Base-by-base conservation (phyloP, 495 filamentous ascomycete species). In the Aspergillus cavernicola region DNA sequence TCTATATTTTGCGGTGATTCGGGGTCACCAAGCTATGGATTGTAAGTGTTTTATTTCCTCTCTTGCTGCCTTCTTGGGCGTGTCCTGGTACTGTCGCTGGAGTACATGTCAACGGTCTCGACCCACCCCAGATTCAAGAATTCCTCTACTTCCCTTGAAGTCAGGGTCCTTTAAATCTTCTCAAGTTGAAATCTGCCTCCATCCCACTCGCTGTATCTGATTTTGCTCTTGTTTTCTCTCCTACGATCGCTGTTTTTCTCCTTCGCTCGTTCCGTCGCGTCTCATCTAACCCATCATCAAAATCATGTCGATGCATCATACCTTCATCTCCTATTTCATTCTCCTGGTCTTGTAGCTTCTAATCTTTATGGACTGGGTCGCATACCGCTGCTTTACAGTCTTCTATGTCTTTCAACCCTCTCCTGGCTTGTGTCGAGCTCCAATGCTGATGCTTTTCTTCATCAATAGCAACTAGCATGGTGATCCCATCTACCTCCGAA, bases 11-110 rank as follows among this genome's bases (percentile, higher is more conserved):
- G 57, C 65, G 66, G 70, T 66, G 41, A 63, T 58, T 62, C 57
- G 73, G 74, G 74, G 74, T 77, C 74, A 74, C 74, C 74, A 68
- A 71, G 74, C 72, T 74, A 73, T 74, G 69, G 69, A 74, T 59
- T 70, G 74, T 77, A 66, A 74, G 74, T 74, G 59, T 64, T 68
- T 66, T 68, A 55, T 66, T 66, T 50, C 23, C 60, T 55, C 53
- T 44, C 47, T 63, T 28, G 39, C 53, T 24, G 22, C 28, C 16
- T 10, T 50, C 49, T 57, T 50, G 61, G 59, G 57, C 65, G 61
- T 68, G 65, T 63, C 55, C 60, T 59, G 60, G 57, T 66, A 40
- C 54, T 50, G 60, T 63, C 66, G 65, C 64, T 65, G 67, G 68
- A 60, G 68, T 73, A 72, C 71, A 70, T 73, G 69, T 70, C 68